Percentiles rank a stretch among this genome's conserved stretches.
Evolutionary conservation across 805 yeast species (phyloP).

Genomic region (Candida endomychidarum): DNA sequence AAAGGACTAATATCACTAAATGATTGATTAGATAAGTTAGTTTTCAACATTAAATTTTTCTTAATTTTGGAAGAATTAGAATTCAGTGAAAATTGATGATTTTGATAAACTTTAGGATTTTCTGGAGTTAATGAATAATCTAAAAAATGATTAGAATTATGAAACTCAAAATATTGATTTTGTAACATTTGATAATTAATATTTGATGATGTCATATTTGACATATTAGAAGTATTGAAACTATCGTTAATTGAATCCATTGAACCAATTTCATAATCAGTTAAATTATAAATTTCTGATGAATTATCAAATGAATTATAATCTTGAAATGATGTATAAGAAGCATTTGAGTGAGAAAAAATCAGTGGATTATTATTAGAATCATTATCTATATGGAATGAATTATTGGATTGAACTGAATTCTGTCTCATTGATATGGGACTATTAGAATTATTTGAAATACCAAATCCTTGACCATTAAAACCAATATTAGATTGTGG

Average conservation of each 20-base stretch:
- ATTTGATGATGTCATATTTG: too few species aligned
- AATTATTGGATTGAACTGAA: conserved; percentile 15
- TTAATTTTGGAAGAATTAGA: neutral
- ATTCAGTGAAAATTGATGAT: neutral
- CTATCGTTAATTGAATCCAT: conserved; percentile 30
- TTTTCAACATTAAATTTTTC: conserved; percentile 6
- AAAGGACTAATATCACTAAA: conserved; percentile 19
- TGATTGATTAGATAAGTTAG: conserved; percentile 7
- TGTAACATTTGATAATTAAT: conserved; percentile 3
- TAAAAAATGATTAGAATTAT: conserved; percentile 11
- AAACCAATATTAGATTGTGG: too few species aligned
- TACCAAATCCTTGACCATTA: neutral
- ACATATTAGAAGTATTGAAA: conserved; percentile 4
- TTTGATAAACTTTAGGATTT: neutral
- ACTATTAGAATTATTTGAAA: conserved; percentile 5
- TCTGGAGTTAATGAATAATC: conserved; percentile 9
- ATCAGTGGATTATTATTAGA: conserved; percentile 12
- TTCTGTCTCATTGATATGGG: conserved; percentile 13
- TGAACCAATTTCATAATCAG: conserved; percentile 26
- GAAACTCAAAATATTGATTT: conserved; percentile 13
- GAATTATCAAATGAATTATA: conserved; percentile 9
- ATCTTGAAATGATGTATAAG: conserved; percentile 14
- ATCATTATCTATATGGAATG: conserved; percentile 14
- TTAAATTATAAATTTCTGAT: conserved; percentile 22
- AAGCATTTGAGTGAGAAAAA: conserved; percentile 15